Percentiles rank a stretch among this genome's conserved stretches.
Conservation (phyloP, 2,329 filamentous ascomycete genomes). For the Onygenales sp. region DNA sequence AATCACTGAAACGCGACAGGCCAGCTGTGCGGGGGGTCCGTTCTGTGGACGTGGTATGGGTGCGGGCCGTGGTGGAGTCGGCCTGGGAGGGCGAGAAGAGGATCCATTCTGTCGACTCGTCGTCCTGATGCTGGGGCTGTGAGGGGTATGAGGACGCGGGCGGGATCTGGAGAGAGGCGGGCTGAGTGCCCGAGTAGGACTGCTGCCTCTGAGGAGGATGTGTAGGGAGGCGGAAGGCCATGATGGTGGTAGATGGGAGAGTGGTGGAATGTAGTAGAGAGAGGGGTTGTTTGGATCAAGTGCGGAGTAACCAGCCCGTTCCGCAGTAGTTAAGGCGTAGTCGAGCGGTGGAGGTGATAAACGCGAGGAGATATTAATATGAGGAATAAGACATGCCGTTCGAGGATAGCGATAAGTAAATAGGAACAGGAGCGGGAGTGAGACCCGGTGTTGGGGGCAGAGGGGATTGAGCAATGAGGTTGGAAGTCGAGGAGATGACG, state of each 20-base stretch:
- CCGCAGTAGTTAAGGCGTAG: too few relatives aligned
- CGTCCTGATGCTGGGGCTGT: conserved; percentile 34
- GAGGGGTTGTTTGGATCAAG: background rate
- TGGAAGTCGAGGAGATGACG: too few relatives aligned
- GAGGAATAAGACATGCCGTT: too few relatives aligned
- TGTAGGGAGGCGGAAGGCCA: conserved; percentile 30
- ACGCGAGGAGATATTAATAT: too few relatives aligned
- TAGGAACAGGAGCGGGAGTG: too few relatives aligned
- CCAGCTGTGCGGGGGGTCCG: conserved; percentile 58
- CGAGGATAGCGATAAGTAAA: too few relatives aligned
- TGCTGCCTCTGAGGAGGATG: conserved; percentile 26
- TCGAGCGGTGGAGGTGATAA: too few relatives aligned
- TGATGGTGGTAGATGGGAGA: conserved; percentile 7
- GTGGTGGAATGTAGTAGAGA: background rate
- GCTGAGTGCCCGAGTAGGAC: conserved; percentile 18
- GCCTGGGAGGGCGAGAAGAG: conserved; percentile 65
- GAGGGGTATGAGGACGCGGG: conserved; percentile 7
- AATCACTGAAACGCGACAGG: conserved; percentile 66
- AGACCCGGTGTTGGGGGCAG: too few relatives aligned
- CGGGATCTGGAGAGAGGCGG: conserved; percentile 19
- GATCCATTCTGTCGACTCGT: conserved; percentile 88
- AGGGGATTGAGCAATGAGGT: too few relatives aligned
- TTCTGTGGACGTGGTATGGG: conserved; percentile 55
- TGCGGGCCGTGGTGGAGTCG: conserved; percentile 54
- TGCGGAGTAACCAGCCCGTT: too few relatives aligned